Conservation (phyloP, 1,139 yeast genomes). For the Kluyveromyces marxianus region DNA sequence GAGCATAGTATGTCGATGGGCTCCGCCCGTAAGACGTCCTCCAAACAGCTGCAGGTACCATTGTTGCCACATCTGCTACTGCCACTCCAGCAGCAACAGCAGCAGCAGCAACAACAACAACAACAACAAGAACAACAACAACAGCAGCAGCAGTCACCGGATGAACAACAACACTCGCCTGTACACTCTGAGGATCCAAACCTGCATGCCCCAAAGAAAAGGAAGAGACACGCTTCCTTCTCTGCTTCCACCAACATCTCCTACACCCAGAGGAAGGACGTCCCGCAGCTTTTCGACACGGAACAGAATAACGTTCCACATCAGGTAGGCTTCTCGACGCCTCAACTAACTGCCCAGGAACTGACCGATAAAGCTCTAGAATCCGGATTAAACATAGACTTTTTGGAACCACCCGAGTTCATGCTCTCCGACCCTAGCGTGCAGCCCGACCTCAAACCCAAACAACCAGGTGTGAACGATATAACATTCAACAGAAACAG, state of each 20-base stretch:
- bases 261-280: constrained; percentile 50
- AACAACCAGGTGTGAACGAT: no score
- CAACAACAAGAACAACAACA: no score
- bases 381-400: constrained; percentile 36
- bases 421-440: constrained; percentile 7
- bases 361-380: constrained; percentile 31
- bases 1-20: not conserved
- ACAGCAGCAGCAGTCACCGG: not conserved
- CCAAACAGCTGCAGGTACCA: no score
- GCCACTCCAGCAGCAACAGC: no score
- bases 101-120: no score
- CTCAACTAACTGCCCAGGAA: constrained; percentile 48
- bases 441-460: not conserved
- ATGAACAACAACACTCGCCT: not conserved
- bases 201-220: constrained; percentile 17
- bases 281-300: constrained; percentile 18
- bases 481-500: no score
- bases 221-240: constrained; percentile 65
- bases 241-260: constrained; percentile 72
- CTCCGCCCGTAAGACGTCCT: no score
- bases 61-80: no score
- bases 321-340: constrained; percentile 74
- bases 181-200: constrained; percentile 6
- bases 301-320: constrained; percentile 33
- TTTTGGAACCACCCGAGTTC: constrained; percentile 30